Evolutionary conservation across 2,329 filamentous ascomycete genomes (phyloP).

Genomic region (Curvularia hawaiiensis): DNA sequence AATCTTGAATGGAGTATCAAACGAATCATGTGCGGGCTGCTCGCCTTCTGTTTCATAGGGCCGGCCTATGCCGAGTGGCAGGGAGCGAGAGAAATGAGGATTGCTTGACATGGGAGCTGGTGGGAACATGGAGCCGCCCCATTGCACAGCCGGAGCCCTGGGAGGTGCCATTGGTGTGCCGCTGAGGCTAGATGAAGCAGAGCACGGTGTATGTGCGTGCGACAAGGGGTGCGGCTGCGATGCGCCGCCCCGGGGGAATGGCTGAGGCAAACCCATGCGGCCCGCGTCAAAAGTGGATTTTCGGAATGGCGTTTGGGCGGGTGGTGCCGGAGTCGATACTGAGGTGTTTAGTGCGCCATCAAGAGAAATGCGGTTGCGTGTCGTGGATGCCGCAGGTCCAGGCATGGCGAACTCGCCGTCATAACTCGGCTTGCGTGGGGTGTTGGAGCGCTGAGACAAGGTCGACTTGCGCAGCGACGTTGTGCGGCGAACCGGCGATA

Average conservation of each 20-base stretch:
- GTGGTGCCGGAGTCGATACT: constrained; percentile 54
- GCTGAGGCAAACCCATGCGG: constrained; percentile 33
- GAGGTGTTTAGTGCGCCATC: constrained; percentile 74
- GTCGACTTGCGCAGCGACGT: constrained; percentile 86
- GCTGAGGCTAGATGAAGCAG: constrained; percentile 76
- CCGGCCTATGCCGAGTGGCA: constrained; percentile 69
- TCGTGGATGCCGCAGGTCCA: constrained; percentile 58
- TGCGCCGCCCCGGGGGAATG: constrained; percentile 28
- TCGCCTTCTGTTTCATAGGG: constrained; percentile 55
- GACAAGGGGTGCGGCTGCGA: constrained; percentile 76
- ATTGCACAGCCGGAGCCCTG: constrained; percentile 36
- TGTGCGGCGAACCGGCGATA: constrained; percentile 52
- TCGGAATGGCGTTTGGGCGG: constrained; percentile 66
- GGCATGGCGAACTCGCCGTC: constrained; percentile 61
- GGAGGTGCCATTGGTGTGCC: constrained; percentile 57
- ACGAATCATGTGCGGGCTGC: constrained; percentile 56
- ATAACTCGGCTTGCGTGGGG: constrained; percentile 46
- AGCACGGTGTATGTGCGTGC: constrained; percentile 83
- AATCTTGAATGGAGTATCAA: constrained; percentile 80
- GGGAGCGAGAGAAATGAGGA: constrained; percentile 70
- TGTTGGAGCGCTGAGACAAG: constrained; percentile 72
- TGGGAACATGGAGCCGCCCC: constrained; percentile 20
- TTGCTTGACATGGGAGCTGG: constrained; percentile 25
- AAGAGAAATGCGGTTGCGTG: constrained; percentile 74
- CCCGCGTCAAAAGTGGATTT: constrained; percentile 38